Evolutionary conservation across 108 stramenopile species (phyloP).

Genomic region (Skeletonema grethae): DNA sequence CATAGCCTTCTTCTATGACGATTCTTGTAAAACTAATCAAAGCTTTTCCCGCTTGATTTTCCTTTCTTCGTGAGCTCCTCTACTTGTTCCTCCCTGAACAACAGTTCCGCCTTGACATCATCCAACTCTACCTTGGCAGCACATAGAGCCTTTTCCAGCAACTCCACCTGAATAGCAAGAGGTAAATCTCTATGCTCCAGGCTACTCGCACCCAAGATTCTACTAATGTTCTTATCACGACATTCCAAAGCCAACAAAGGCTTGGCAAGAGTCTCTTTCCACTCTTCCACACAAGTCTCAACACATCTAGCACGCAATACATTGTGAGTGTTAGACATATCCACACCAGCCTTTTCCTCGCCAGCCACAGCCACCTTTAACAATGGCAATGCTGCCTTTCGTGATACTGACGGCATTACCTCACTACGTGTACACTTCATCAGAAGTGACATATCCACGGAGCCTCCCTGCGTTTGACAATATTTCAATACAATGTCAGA

Average conservation of each 20-base stretch:
- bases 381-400: conserved; percentile 45
- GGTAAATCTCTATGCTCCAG: conserved; percentile 53
- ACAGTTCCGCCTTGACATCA: conserved; percentile 50
- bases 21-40: background rate
- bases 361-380: conserved; percentile 44
- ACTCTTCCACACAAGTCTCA: conserved; percentile 54
- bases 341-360: conserved; percentile 30
- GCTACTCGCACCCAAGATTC: conserved; percentile 39
- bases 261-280: conserved; percentile 55
- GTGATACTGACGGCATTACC: conserved; percentile 48
- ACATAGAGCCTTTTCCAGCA: conserved; percentile 50
- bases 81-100: conserved; percentile 39
- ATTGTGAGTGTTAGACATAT: conserved; percentile 39
- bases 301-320: conserved; percentile 46
- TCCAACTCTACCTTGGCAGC: conserved; percentile 53
- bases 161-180: conserved; percentile 40
- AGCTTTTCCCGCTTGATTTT: background rate
- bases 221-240: conserved; percentile 45
- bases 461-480: conserved; percentile 45
- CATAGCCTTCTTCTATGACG: too few relatives aligned
- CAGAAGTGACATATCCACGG: conserved; percentile 39
- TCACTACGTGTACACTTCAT: conserved; percentile 48
- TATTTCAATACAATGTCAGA: conserved; percentile 51
- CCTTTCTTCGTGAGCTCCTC: conserved; percentile 17
- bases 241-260: conserved; percentile 45